Conservation (phyloP, 371 early-diverging fungal genomes). For the Synchytrium microbalum region DNA sequence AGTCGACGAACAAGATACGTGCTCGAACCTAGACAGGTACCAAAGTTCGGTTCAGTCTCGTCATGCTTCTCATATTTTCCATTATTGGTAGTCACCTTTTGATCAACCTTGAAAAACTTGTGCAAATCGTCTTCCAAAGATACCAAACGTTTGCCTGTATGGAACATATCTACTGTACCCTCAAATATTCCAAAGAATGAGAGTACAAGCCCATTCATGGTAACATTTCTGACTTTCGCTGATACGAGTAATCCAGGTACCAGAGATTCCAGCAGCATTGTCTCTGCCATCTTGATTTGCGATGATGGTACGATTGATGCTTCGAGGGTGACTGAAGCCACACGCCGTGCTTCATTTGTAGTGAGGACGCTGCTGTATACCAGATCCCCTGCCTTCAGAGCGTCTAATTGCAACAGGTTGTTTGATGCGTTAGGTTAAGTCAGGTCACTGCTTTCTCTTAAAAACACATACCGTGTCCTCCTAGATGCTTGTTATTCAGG, state of each 20-base stretch:
- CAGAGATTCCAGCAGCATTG: slow-evolving; percentile 38
- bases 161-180: slow-evolving; percentile 35
- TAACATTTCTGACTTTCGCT: slow-evolving; percentile 43
- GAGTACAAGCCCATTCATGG: slow-evolving; percentile 50
- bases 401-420: not conserved
- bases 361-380: slow-evolving; percentile 47
- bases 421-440: not conserved
- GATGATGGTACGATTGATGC: slow-evolving; percentile 43
- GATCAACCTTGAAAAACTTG: slow-evolving; percentile 42
- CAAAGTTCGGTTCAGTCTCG: not conserved
- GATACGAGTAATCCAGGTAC: slow-evolving; percentile 57
- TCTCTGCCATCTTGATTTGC: slow-evolving; percentile 31
- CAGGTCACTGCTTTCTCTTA: too few species aligned
- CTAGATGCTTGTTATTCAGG: slow-evolving; percentile 52
- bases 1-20: slow-evolving; percentile 58
- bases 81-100: slow-evolving; percentile 18
- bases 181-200: slow-evolving; percentile 63
- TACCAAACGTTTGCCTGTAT: slow-evolving; percentile 35
- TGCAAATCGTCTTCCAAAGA: slow-evolving; percentile 13
- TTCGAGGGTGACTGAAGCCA: slow-evolving; percentile 52
- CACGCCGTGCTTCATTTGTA: slow-evolving; percentile 44
- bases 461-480: slow-evolving; percentile 39
- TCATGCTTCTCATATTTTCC: not conserved
- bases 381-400: slow-evolving; percentile 55
- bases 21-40: slow-evolving; percentile 34